Evolutionary conservation across 208 protist genomes (phyloP).

Genomic region (Crithidia thermophila): DNA sequence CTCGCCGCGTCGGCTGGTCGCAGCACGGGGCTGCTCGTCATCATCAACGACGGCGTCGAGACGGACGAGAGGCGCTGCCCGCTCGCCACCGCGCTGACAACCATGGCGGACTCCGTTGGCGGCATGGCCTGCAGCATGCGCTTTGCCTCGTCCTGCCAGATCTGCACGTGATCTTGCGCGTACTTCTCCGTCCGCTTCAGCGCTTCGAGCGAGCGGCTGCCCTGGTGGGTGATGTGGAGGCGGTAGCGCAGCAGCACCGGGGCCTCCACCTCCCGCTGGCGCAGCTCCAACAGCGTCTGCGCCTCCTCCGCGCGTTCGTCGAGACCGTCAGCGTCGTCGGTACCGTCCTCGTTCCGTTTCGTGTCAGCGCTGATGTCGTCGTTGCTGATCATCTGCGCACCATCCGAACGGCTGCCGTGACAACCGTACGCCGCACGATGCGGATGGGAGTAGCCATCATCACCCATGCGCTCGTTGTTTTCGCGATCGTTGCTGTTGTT

Average conservation of each 20-base stretch:
- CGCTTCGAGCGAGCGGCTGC: conserved; percentile 26
- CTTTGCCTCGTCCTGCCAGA: conserved; percentile 28
- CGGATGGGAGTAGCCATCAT: no score
- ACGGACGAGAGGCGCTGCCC: conserved; percentile 16
- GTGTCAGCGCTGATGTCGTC: not conserved
- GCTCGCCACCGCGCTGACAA: conserved; percentile 12
- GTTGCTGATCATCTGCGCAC: not conserved
- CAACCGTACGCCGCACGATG: no score
- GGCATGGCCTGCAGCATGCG: conserved; percentile 34
- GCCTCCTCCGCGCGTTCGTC: conserved; percentile 10
- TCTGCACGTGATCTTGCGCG: conserved; percentile 21
- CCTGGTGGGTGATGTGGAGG: conserved; percentile 31
- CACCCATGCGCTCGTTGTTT: no score
- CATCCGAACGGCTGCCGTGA: no score
- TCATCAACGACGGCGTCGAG: conserved; percentile 20
- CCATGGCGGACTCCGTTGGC: not conserved
- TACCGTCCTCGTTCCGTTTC: not conserved
- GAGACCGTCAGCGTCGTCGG: not conserved
- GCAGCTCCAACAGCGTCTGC: conserved; percentile 25
- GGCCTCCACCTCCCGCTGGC: conserved; percentile 35
- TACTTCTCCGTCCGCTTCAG: conserved; percentile 32
- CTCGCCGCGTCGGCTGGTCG: conserved; percentile 4
- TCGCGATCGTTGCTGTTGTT: not conserved
- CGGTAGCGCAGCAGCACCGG: conserved; percentile 39
- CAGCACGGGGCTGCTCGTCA: conserved; percentile 20